phyloP scores from a whole-genome alignment of 768 basidiomycete species.

The Suillus spraguei region DNA sequence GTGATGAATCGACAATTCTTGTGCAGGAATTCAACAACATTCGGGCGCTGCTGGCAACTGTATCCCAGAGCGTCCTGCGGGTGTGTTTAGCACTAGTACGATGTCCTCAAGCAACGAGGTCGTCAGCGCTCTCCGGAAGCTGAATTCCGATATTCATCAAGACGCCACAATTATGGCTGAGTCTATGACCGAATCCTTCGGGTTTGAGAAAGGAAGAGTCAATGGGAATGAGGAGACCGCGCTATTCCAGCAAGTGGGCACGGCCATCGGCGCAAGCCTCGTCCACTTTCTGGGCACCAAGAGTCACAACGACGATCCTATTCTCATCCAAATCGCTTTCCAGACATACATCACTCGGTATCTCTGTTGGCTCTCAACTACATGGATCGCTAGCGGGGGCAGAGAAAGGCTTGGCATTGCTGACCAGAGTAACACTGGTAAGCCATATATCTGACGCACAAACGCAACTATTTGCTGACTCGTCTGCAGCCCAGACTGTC shows the following conservation, averaged over 20 bases:
- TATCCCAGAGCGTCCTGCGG: constrained; percentile 45
- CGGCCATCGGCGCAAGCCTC: constrained; percentile 23
- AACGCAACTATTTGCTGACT: neutral
- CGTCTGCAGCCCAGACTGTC: constrained; percentile 40
- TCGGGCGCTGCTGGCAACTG: neutral
- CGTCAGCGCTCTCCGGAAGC: constrained; percentile 40
- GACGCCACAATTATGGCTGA: constrained; percentile 51
- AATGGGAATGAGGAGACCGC: constrained; percentile 26
- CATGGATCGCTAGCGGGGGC: constrained; percentile 35
- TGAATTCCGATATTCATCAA: constrained; percentile 53
- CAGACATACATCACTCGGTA: constrained; percentile 32
- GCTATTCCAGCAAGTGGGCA: constrained; percentile 19
- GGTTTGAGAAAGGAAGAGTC: constrained; percentile 21
- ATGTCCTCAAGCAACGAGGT: constrained; percentile 47
- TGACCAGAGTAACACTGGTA: constrained; percentile 17
- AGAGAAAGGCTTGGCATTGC: constrained; percentile 37
- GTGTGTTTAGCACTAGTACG: constrained; percentile 36
- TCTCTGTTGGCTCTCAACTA: constrained; percentile 28
- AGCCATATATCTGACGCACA: neutral
- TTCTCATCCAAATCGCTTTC: constrained; percentile 39
- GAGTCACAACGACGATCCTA: constrained; percentile 35
- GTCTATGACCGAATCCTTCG: constrained; percentile 45
- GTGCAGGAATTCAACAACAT: constrained; percentile 27
- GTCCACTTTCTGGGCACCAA: constrained; percentile 32
- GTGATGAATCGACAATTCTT: constrained; percentile 31